phyloP scores from a whole-genome alignment of 345 rosid genomes.

The Boechera divaricarpa region DNA sequence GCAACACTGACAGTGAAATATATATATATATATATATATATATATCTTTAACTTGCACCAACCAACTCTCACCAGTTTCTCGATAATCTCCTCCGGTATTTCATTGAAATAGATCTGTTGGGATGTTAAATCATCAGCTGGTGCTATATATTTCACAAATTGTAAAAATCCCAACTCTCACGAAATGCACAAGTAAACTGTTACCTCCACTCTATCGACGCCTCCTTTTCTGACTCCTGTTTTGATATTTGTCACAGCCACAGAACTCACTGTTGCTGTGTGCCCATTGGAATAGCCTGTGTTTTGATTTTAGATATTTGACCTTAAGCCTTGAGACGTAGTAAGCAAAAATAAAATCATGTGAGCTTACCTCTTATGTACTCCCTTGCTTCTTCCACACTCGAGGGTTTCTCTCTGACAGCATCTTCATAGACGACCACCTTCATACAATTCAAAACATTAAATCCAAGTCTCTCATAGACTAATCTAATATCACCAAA shows the following conservation, averaged over 20 bases:
- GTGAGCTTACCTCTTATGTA: slow-evolving; percentile 66
- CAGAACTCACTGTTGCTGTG: slow-evolving; percentile 84
- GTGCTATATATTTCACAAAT: background rate
- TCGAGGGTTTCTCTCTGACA: slow-evolving; percentile 83
- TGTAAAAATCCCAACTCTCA: background rate
- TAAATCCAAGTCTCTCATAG: background rate
- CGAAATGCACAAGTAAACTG: background rate
- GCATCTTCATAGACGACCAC: slow-evolving; percentile 88
- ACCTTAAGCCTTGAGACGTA: background rate
- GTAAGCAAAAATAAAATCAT: slow-evolving; percentile 7
- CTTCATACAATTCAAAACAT: slow-evolving; percentile 44
- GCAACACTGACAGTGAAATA: background rate
- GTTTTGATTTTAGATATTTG: slow-evolving; percentile 16
- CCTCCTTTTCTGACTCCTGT: slow-evolving; percentile 74
- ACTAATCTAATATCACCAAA: slow-evolving; percentile 33
- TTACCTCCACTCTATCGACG: slow-evolving; percentile 87
- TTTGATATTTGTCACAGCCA: slow-evolving; percentile 76
- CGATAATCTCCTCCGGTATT: slow-evolving; percentile 80
- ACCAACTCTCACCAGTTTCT: slow-evolving; percentile 62
- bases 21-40: no score
- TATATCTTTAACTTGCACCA: background rate
- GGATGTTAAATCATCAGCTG: slow-evolving; percentile 19
- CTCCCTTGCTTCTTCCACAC: slow-evolving; percentile 71
- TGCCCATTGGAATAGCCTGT: slow-evolving; percentile 79
- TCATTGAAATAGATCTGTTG: slow-evolving; percentile 85